These are phyloP conservation scores for Mortierella sp. DNA, from an alignment of 371 early-diverging fungal genomes.

Conservation along the genomic window DNA sequence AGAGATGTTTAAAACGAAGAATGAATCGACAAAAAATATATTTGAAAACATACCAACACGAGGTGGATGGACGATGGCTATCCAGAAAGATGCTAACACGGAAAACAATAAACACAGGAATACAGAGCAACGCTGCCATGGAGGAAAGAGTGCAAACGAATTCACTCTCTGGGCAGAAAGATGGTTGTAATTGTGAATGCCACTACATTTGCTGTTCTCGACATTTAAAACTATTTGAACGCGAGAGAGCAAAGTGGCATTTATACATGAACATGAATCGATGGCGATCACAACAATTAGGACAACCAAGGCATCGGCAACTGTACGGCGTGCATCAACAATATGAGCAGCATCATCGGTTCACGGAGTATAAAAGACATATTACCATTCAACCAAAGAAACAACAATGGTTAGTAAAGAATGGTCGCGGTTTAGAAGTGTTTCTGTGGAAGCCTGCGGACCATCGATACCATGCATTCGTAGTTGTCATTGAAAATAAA, in stretches of 20 bases:
- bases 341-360: neutral
- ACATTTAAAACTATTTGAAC: no score
- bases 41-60: neutral
- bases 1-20: neutral
- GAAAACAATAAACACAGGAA: neutral
- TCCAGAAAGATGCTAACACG: neutral
- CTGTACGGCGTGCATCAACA: no score
- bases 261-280: no score
- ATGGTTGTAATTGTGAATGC: no score
- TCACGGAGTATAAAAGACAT: neutral
- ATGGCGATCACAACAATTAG: neutral
- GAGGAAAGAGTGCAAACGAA: no score
- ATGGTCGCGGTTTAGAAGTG: neutral
- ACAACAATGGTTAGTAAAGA: conserved; percentile 3
- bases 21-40: neutral
- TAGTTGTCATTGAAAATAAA: neutral
- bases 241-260: no score
- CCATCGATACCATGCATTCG: neutral
- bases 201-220: no score
- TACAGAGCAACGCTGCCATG: no score
- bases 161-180: no score
- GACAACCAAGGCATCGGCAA: neutral
- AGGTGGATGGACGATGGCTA: neutral
- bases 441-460: conserved; percentile 4
- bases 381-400: neutral